Conservation (phyloP, 352 stramenopile species). For the Phytopythium oedochilum region DNA sequence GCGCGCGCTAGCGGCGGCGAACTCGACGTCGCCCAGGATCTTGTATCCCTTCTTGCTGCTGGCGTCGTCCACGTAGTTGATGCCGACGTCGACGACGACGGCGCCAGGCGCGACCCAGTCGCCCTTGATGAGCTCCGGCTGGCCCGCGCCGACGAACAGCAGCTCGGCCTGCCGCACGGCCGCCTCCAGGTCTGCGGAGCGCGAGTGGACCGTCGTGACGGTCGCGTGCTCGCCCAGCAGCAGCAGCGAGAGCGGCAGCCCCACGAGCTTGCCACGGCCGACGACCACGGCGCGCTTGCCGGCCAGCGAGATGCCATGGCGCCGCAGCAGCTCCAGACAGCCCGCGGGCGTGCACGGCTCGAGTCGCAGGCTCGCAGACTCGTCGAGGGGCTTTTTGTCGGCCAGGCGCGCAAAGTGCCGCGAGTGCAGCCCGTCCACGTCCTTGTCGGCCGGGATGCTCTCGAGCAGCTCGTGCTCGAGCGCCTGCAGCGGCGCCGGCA, state of each 20-base stretch:
- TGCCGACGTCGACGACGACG: constrained; percentile 98
- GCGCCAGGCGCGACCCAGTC: constrained; percentile 96
- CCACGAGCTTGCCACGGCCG: constrained; percentile 96
- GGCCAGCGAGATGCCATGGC: constrained; percentile 83
- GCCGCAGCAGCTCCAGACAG: constrained; percentile 58
- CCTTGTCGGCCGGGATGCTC: constrained; percentile 89
- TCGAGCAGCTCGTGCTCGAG: constrained; percentile 91
- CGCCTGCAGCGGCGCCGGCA: constrained; percentile 45
- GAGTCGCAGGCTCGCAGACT: constrained; percentile 49
- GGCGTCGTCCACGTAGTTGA: constrained; percentile 95
- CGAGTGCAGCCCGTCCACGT: constrained; percentile 99
- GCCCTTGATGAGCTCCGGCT: constrained; percentile 92
- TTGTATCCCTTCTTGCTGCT: constrained; percentile 81
- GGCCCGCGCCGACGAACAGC: constrained; percentile 94
- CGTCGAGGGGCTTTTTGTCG: constrained; percentile 16
- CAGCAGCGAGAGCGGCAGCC: constrained; percentile 94
- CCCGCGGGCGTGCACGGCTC: constrained; percentile 91
- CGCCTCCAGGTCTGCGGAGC: constrained; percentile 68
- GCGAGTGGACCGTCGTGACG: constrained; percentile 96
- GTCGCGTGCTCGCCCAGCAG: constrained; percentile 95
- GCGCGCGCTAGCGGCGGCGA: constrained; percentile 75
- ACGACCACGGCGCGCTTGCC: constrained; percentile 97
- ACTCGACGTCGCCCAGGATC: constrained; percentile 97
- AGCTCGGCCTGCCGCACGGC: constrained; percentile 91
- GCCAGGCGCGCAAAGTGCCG: constrained; percentile 93